Evolutionary conservation across 345 rosid genomes (phyloP).

Genomic region (Lenwebbia sp.): DNA sequence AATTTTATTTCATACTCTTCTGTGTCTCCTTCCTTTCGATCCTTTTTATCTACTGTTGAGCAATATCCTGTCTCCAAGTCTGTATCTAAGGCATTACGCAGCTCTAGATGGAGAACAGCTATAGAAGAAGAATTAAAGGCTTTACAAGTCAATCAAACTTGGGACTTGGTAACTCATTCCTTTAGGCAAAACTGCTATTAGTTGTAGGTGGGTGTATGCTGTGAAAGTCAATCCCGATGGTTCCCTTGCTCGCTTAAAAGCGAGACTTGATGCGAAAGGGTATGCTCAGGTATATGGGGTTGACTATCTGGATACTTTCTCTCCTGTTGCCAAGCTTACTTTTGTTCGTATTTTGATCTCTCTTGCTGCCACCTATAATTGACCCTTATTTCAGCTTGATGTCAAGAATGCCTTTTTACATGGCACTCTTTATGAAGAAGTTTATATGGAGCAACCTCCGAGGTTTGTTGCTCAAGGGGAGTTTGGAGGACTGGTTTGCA

Average conservation of each 20-base stretch:
- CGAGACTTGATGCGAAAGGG: too few relatives aligned
- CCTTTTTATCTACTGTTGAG: background rate
- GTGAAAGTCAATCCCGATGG: too few relatives aligned
- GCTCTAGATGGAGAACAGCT: background rate
- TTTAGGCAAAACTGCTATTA: too few relatives aligned
- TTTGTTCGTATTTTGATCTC: background rate
- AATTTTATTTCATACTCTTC: too few relatives aligned
- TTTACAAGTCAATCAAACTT: too few relatives aligned
- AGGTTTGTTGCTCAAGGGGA: background rate
- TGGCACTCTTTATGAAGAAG: background rate
- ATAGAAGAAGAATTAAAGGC: too few relatives aligned
- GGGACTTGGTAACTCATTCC: too few relatives aligned
- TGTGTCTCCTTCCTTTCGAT: background rate
- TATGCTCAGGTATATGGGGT: background rate
- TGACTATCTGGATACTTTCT: background rate
- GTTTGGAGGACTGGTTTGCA: background rate
- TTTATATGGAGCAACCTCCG: background rate
- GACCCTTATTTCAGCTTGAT: background rate
- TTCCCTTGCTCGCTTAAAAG: too few relatives aligned
- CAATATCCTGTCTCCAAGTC: background rate
- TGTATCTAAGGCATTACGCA: background rate
- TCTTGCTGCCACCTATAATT: background rate
- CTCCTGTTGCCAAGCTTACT: background rate
- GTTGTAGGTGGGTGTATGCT: too few relatives aligned
- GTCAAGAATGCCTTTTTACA: background rate